Conservation (phyloP, 371 early-diverging fungal genomes). For the Mortierella sp. region DNA sequence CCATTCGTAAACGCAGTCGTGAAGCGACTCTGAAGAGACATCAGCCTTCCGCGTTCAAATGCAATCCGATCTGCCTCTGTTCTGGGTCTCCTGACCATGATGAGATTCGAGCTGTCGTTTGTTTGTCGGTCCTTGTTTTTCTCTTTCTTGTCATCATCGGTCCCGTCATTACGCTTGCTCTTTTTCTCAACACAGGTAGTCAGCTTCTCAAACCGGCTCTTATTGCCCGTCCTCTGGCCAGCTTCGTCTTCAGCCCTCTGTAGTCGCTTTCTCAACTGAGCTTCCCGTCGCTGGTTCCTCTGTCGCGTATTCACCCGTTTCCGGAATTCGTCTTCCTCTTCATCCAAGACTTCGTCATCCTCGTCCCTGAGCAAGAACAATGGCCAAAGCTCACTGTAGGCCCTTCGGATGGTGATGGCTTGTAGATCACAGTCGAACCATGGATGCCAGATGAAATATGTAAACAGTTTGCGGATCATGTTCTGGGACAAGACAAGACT, state of each 20-base stretch:
- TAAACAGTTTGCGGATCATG: slow-evolving; percentile 30
- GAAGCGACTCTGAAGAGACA: slow-evolving; percentile 17
- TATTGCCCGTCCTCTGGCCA: no score
- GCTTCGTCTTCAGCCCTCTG: no score
- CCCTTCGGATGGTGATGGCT: slow-evolving; percentile 25
- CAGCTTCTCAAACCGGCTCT: no score
- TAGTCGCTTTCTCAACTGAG: no score
- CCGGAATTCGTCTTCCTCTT: not conserved
- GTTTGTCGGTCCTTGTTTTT: not conserved
- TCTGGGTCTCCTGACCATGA: no score
- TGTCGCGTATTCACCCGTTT: not conserved
- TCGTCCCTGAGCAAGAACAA: slow-evolving; percentile 27
- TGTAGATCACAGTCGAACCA: slow-evolving; percentile 40
- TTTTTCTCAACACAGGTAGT: not conserved
- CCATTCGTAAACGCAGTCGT: slow-evolving; percentile 15
- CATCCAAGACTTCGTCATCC: not conserved
- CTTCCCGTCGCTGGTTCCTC: not conserved
- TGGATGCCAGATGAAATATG: slow-evolving; percentile 37
- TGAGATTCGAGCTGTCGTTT: no score
- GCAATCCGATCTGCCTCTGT: not conserved
- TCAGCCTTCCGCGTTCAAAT: slow-evolving; percentile 4
- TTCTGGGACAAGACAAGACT: slow-evolving; percentile 3
- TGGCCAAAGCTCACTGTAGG: slow-evolving; percentile 28
- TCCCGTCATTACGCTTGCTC: not conserved
- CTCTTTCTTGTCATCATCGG: no score